Evolutionary conservation across 202 grass and related monocot genomes (phyloP).

Genomic region (Brachypodium distachyon): DNA sequence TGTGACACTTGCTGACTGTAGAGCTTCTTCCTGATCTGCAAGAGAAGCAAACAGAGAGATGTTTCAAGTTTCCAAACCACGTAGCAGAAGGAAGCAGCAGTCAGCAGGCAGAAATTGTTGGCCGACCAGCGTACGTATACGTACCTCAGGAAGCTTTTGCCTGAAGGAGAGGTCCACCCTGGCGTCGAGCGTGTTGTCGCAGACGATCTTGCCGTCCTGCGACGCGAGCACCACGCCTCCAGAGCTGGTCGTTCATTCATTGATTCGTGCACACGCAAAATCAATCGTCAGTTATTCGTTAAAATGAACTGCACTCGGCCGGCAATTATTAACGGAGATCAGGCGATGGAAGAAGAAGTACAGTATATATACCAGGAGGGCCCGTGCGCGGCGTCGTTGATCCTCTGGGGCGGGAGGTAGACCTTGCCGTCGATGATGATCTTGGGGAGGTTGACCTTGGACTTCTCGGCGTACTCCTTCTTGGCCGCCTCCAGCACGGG

Average conservation of each 20-base stretch:
- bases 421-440: constrained; percentile 62
- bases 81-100: too few relatives aligned
- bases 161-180: constrained; percentile 48
- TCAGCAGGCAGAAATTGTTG: too few relatives aligned
- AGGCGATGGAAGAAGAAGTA: background rate
- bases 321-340: too few relatives aligned
- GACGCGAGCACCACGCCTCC: constrained; percentile 59
- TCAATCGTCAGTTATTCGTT: too few relatives aligned
- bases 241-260: constrained; percentile 15
- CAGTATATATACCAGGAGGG: constrained; percentile 33
- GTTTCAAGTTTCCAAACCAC: too few relatives aligned
- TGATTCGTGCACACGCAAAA: too few relatives aligned
- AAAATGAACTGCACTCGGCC: background rate
- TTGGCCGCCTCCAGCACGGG: constrained; percentile 62
- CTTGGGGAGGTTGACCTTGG: constrained; percentile 53
- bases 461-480: constrained; percentile 80
- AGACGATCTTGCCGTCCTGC: constrained; percentile 62
- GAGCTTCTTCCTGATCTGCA: constrained; percentile 55
- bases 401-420: constrained; percentile 61
- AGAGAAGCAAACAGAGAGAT: background rate
- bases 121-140: too few relatives aligned
- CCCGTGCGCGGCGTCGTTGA: constrained; percentile 32
- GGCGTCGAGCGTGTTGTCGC: constrained; percentile 56
- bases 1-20: background rate
- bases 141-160: constrained; percentile 62